Evolutionary conservation across 768 basidiomycete species (phyloP).

Genomic region (Galerina sulciceps): DNA sequence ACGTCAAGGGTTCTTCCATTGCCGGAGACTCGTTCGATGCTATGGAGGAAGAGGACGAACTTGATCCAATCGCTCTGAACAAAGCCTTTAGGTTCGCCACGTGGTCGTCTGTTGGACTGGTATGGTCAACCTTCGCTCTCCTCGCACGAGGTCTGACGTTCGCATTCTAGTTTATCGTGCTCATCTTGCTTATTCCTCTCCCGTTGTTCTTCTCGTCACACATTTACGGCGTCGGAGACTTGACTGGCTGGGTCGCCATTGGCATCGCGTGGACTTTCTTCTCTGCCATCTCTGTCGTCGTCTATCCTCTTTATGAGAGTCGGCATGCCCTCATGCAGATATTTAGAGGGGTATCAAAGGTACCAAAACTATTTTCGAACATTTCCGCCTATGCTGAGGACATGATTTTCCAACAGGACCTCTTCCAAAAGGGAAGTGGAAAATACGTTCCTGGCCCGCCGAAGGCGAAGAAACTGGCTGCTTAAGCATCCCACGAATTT

Average conservation of each 20-base stretch:
- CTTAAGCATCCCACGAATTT: background rate
- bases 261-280: constrained; percentile 86
- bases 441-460: constrained; percentile 27
- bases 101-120: constrained; percentile 70
- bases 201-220: constrained; percentile 86
- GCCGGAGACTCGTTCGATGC: constrained; percentile 40
- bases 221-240: constrained; percentile 64
- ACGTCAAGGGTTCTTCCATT: constrained; percentile 31
- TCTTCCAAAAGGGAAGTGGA: constrained; percentile 35
- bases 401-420: constrained; percentile 26
- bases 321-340: constrained; percentile 67
- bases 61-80: constrained; percentile 65
- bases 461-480: background rate
- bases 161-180: constrained; percentile 50
- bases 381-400: background rate
- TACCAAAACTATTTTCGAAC: constrained; percentile 22
- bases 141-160: background rate
- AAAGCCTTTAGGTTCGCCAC: constrained; percentile 85
- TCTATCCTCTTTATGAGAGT: constrained; percentile 90
- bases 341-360: constrained; percentile 65
- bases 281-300: constrained; percentile 73
- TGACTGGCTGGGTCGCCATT: constrained; percentile 81
- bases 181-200: constrained; percentile 79
- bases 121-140: constrained; percentile 27
- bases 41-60: constrained; percentile 52